Percentiles rank a stretch among this genome's conserved stretches.
Conservation (phyloP, 805 yeast species). For the Saccharomycopsis sp. region DNA sequence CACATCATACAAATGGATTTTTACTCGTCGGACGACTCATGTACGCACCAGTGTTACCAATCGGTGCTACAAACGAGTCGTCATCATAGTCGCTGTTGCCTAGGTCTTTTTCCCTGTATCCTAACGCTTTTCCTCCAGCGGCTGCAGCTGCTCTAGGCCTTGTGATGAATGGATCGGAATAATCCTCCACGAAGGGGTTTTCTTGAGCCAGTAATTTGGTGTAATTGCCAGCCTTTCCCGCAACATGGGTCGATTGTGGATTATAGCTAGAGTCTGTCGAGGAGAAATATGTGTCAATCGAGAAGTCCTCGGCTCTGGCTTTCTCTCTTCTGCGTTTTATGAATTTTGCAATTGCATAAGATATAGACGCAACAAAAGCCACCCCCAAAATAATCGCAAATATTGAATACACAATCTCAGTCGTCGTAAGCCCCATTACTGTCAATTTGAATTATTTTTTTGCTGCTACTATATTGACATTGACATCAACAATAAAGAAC, state of each 20-base stretch:
- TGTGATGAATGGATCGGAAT: slow-evolving; percentile 4
- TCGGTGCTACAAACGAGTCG: background rate
- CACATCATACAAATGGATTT: background rate
- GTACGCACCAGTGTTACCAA: background rate
- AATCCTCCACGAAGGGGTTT: slow-evolving; percentile 11
- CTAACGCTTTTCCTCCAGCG: background rate
- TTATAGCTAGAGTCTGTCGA: slow-evolving; percentile 4
- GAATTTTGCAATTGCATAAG: background rate
- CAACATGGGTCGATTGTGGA: slow-evolving; percentile 11
- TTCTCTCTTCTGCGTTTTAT: background rate
- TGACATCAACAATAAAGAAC: background rate
- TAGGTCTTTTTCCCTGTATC: background rate
- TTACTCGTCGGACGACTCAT: background rate
- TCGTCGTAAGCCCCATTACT: background rate
- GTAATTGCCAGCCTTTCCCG: slow-evolving; percentile 1
- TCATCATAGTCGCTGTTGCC: background rate
- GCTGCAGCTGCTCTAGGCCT: slow-evolving; percentile 7
- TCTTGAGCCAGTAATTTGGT: slow-evolving; percentile 5
- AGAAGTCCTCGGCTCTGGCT: background rate
- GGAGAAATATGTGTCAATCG: background rate
- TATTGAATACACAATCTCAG: background rate
- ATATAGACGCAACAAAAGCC: background rate
- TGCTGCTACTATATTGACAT: background rate
- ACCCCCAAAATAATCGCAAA: background rate
- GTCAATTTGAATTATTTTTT: background rate